Percentiles rank a stretch among this genome's conserved stretches.
Evolutionary conservation across 441 rosid genomes (phyloP).

Genomic region (Raphanus hybrid): DNA sequence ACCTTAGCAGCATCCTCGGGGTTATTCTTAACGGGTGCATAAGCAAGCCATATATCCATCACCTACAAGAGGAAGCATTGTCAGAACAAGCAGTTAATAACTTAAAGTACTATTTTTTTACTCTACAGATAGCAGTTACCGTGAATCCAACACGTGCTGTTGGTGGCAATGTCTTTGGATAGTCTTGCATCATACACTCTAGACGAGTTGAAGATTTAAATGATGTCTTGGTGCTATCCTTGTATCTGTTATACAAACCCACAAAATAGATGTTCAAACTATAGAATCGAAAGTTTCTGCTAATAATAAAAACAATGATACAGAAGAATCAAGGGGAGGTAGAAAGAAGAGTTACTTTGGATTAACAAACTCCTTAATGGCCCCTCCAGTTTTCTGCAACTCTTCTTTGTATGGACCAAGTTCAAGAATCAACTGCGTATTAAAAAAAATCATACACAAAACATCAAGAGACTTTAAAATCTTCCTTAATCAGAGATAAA

Average conservation of each 20-base stretch:
- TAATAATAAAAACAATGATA: conserved; percentile 13
- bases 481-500: not conserved
- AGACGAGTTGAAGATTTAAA: conserved; percentile 95
- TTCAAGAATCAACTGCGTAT: conserved; percentile 77
- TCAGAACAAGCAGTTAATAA: conserved; percentile 11
- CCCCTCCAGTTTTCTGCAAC: conserved; percentile 87
- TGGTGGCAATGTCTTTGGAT: conserved; percentile 93
- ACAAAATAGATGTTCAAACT: conserved; percentile 11
- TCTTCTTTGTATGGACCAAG: conserved; percentile 86
- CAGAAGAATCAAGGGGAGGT: conserved; percentile 8
- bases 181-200: conserved; percentile 99
- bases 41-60: conserved; percentile 58
- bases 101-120: not conserved
- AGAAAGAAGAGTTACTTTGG: conserved; percentile 72
- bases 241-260: conserved; percentile 57
- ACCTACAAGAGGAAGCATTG: conserved; percentile 53
- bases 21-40: conserved; percentile 50
- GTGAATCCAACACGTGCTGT: conserved; percentile 93
- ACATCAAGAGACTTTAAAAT: conserved; percentile 7
- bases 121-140: conserved; percentile 50
- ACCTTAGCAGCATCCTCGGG: conserved; percentile 77
- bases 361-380: conserved; percentile 94
- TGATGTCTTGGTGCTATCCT: conserved; percentile 87
- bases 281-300: not conserved
- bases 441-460: conserved; percentile 25